phyloP scores from a whole-genome alignment of 2,329 filamentous ascomycete genomes.

The Corniculantispora saksenae region DNA sequence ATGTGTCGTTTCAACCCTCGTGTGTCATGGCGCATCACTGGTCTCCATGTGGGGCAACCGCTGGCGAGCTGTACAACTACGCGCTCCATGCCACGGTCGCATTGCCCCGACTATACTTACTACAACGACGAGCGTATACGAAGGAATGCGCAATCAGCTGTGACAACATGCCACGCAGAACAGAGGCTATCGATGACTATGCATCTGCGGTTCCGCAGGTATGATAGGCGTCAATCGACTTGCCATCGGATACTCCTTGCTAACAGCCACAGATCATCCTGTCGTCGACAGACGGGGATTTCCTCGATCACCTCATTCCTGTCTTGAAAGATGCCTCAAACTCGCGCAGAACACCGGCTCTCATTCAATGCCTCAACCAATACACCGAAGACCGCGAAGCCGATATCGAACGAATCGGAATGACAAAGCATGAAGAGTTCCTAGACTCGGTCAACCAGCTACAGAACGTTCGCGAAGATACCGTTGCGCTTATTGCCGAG shows the following conservation, averaged over 20 bases:
- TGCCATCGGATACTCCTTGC: constrained; percentile 21
- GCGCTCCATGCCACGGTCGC: not conserved
- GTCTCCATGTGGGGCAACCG: constrained; percentile 7
- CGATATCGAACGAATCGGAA: constrained; percentile 91
- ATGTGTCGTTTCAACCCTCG: not conserved
- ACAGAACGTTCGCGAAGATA: constrained; percentile 88
- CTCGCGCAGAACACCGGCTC: constrained; percentile 68
- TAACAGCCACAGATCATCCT: constrained; percentile 72
- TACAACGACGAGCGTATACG: not conserved
- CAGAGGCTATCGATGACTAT: constrained; percentile 49
- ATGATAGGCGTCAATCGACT: constrained; percentile 25
- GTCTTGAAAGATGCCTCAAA: constrained; percentile 87
- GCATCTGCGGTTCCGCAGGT: constrained; percentile 49
- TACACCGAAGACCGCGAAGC: constrained; percentile 85
- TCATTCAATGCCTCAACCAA: constrained; percentile 69
- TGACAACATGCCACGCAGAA: constrained; percentile 45
- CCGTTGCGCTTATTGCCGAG: constrained; percentile 82
- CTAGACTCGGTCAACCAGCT: constrained; percentile 90
- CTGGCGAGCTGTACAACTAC: not conserved
- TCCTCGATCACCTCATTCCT: constrained; percentile 92
- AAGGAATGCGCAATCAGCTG: not conserved
- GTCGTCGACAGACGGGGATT: constrained; percentile 87
- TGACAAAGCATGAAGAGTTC: constrained; percentile 96
- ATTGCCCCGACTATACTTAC: not conserved
- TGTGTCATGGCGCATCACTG: not conserved